Percentiles rank a stretch among this genome's conserved stretches.
Evolutionary conservation across 805 yeast species (phyloP).

Genomic region (Saturnispora ahearnii): DNA sequence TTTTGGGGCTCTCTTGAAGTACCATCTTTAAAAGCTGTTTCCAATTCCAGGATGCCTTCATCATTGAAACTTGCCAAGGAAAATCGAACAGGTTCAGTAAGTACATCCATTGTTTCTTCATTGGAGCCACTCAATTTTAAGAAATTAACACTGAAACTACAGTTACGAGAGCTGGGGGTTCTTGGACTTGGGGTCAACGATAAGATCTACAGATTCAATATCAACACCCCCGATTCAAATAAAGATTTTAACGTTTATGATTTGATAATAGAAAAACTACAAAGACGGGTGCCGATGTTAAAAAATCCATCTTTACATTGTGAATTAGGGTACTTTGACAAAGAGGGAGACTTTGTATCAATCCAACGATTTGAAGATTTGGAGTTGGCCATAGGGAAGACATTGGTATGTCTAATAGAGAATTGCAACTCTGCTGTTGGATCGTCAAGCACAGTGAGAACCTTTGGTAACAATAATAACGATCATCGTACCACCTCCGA

Average conservation of each 20-base stretch:
- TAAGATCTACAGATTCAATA: conserved; percentile 21
- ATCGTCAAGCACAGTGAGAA: not conserved
- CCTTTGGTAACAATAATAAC: not conserved
- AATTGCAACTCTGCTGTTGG: not conserved
- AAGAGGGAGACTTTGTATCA: conserved; percentile 29
- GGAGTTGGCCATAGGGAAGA: conserved; percentile 17
- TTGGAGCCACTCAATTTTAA: not conserved
- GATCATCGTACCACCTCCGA: too few species aligned
- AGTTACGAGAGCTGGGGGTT: conserved; percentile 15
- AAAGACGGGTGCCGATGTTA: not conserved
- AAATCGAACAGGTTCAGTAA: not conserved
- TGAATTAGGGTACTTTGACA: conserved; percentile 32
- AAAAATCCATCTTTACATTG: conserved; percentile 6
- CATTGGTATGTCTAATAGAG: not conserved
- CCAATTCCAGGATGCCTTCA: not conserved
- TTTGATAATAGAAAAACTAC: conserved; percentile 13
- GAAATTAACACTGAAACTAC: conserved; percentile 12
- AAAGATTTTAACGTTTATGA: conserved; percentile 3
- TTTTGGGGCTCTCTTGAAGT: conserved; percentile 22
- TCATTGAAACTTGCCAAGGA: not conserved
- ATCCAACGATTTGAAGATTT: conserved; percentile 30
- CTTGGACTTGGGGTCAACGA: conserved; percentile 15
- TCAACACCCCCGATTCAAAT: conserved; percentile 10
- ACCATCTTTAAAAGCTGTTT: not conserved
- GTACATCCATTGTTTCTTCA: not conserved